A percentile compares a stretch with the other conserved stretches of the same genome.
Conservation (phyloP, 768 basidiomycete genomes). For the Suillus subluteus region DNA sequence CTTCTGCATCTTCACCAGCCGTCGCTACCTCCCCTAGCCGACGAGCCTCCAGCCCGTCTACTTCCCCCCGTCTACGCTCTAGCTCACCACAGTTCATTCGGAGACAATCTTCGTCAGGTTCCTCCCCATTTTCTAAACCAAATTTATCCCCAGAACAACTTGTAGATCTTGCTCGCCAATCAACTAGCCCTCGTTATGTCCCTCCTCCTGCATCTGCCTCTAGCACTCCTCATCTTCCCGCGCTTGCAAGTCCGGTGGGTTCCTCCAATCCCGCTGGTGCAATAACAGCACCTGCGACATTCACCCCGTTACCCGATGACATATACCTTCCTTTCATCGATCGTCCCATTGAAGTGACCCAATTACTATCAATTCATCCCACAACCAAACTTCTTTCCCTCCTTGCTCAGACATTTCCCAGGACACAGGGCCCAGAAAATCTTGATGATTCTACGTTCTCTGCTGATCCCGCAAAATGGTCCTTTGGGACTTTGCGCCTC, state of each 20-base stretch:
- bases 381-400: constrained; percentile 74
- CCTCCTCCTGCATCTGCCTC: constrained; percentile 23
- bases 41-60: constrained; percentile 36
- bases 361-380: constrained; percentile 65
- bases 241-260: constrained; percentile 14
- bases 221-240: constrained; percentile 20
- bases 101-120: constrained; percentile 35
- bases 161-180: constrained; percentile 69
- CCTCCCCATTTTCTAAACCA: constrained; percentile 44
- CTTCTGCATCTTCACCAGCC: constrained; percentile 25
- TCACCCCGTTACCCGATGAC: constrained; percentile 76
- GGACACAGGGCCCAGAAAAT: constrained; percentile 29
- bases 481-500: constrained; percentile 65
- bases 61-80: constrained; percentile 51
- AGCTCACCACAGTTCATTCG: constrained; percentile 43
- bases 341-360: constrained; percentile 72
- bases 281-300: constrained; percentile 53
- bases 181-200: constrained; percentile 46
- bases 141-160: constrained; percentile 74
- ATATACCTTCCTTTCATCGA: constrained; percentile 88
- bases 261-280: constrained; percentile 8
- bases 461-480: constrained; percentile 70
- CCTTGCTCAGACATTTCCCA: constrained; percentile 70
- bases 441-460: constrained; percentile 38
- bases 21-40: constrained; percentile 37